Evolutionary conservation across 305 asterid genomes (phyloP).

Genomic region (Withania somnifera): DNA sequence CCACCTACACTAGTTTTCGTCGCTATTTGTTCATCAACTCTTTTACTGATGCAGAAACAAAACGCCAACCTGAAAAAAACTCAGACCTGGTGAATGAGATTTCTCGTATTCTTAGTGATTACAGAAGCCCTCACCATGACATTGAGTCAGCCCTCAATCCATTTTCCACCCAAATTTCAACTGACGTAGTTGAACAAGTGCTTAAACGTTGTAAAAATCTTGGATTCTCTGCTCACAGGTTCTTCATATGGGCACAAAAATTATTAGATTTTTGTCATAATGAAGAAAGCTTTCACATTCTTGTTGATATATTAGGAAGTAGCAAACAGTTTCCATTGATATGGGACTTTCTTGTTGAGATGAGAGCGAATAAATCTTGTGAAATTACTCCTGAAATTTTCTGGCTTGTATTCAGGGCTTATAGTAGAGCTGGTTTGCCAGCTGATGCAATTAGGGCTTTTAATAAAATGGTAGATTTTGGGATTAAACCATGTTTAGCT

Average conservation of each 20-base stretch:
- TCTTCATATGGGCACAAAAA: constrained; percentile 72
- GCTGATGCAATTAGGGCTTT: constrained; percentile 83
- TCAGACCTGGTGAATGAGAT: constrained; percentile 56
- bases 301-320: constrained; percentile 62
- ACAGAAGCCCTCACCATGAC: constrained; percentile 75
- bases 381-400: constrained; percentile 45
- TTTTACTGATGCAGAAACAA: neutral
- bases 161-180: constrained; percentile 33
- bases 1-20: constrained; percentile 4
- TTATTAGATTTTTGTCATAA: constrained; percentile 58
- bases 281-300: constrained; percentile 49
- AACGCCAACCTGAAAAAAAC: constrained; percentile 2
- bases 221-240: constrained; percentile 85
- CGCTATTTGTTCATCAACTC: constrained; percentile 13
- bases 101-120: constrained; percentile 74
- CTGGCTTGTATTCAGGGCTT: constrained; percentile 60
- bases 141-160: constrained; percentile 74
- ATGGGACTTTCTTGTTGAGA: constrained; percentile 73
- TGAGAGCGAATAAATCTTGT: constrained; percentile 28
- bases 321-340: constrained; percentile 73
- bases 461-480: constrained; percentile 62
- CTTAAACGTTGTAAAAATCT: constrained; percentile 72
- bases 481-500: constrained; percentile 42
- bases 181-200: constrained; percentile 58
- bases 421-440: constrained; percentile 70